Base-by-base conservation (phyloP, 305 asterid genomes). In the Plantago coronopus region DNA sequence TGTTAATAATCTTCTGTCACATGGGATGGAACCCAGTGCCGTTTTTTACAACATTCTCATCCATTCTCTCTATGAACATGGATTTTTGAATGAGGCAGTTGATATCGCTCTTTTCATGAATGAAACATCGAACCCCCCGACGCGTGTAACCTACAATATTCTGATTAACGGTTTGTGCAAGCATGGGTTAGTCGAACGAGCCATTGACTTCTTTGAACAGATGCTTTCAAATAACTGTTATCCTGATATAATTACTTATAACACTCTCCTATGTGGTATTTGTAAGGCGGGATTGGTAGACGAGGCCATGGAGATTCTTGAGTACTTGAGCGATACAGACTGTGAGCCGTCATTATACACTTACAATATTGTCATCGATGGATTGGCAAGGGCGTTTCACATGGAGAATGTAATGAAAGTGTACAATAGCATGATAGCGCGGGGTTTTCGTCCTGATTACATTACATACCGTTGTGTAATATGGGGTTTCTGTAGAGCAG, bases 401-500 rank as follows among this genome's bases (percentile, higher is more conserved):
- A 86, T 88, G 91, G 86, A 72, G 65, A 79, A 69, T 74, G 83
- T 93, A 38, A 78, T 82, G 85, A 84, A 81, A 51, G 67, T 88
- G 69, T 91, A 81, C 77, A 54, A 60, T 54, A 59, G 61, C 64
- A 91, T 91, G 96, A 64, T 78, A 50, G 69, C 75, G 62, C 64
- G 48, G 10, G 82, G 90, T 61, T 77, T 76, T 38, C 67, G 66
- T 18, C 96, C 98, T 15, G 98, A 91, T 78, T 85, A 82, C 57
- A 73, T 88, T 25, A 85, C 98, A 0, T 81, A 81, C 67, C 75
- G 98, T 65, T 88, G 96, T 61, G 74, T 91, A 38, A 17, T 88
- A 21, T 88, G 89, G 96, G 98, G 98, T 44, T 81, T 85, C 54
- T 88, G 91, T 58, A 75, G 87, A 69, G 81, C 83, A 0, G 96